Percentiles rank a stretch among this genome's conserved stretches.
These are phyloP conservation scores for Chondrus crispus DNA, from an alignment of 23 red algal species.

Conservation along the genomic window DNA sequence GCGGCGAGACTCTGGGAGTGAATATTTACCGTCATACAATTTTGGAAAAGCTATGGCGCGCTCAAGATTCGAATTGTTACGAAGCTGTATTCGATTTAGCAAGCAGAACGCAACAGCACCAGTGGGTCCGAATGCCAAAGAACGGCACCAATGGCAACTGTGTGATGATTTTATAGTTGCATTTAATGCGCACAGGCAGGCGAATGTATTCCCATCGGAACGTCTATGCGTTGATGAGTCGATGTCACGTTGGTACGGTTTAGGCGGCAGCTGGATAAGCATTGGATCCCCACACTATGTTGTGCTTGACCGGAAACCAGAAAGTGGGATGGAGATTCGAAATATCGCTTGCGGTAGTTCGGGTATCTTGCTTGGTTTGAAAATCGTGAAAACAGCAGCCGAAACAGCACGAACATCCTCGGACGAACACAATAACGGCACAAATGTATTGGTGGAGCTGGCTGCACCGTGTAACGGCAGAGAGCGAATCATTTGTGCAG, in stretches of 20 bases:
- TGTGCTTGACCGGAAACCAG: background rate
- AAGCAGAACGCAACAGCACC: background rate
- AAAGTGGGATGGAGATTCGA: constrained; percentile 23
- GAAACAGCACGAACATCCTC: background rate
- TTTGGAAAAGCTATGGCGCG: constrained; percentile 9
- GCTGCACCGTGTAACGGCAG: background rate
- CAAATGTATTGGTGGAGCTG: background rate
- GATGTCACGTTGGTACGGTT: constrained; percentile 16
- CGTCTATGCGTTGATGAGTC: background rate
- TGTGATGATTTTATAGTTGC: background rate
- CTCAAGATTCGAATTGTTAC: background rate
- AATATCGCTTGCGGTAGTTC: background rate
- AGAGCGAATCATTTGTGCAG: background rate
- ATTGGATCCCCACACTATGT: background rate
- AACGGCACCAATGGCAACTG: too few species aligned
- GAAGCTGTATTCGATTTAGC: background rate
- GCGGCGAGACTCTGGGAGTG: background rate
- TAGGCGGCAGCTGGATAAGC: background rate
- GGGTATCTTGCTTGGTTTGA: background rate
- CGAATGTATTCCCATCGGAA: background rate
- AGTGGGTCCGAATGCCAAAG: too few species aligned
- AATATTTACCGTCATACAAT: background rate
- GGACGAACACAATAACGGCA: background rate
- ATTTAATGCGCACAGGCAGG: background rate
- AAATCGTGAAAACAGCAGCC: background rate